Base-by-base conservation (phyloP, 495 filamentous ascomycete genomes). In the Chlorociboria aeruginascens region DNA sequence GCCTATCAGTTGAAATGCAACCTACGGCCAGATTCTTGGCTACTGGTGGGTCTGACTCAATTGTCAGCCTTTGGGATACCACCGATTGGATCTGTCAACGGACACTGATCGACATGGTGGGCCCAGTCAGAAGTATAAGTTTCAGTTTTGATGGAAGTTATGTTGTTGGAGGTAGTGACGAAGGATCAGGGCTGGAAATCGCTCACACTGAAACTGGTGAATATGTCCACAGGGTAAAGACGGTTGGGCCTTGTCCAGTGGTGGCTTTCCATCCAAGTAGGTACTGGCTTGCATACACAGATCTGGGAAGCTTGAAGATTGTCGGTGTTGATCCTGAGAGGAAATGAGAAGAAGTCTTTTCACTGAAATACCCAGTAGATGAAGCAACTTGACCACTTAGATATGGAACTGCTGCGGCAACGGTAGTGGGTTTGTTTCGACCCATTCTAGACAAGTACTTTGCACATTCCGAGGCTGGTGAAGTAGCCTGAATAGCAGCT, bases 121-220 rank as follows among this genome's bases (percentile, higher is more conserved):
- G 86, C 0, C 79, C 83, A 6, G 82, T 96, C 20, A 81, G 80
- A 52, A 87, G 79, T 58, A 76, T 98, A 32, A 86, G 85, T 54
- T 98, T 94, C 67, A 85, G 80, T 40, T 97, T 87, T 57, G 93
- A 95, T 58, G 89, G 92, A 2, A 81, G 83, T 41, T 97, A 85
- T 63, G 67, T 97, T 25, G 80, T 83, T 14, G 89, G 83, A 9
- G 87, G 86, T 10, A 85, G 83, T 52, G 88, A 95, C 57, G 88
- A 95, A 65, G 79, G 82, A 64, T 61, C 69, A 45, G 83, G 83
- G 3, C 54, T 85, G 12, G 79, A 84, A 40, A 77, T 89, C 34
- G 85, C 81, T 52, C 89, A 95, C 61, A 79, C 82, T 2, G 93
- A 97, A 61, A 86, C 81, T 0, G 93, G 90, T 1, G 93, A 97